phyloP scores from a whole-genome alignment of 2,329 filamentous ascomycete species.

The Blastomyces parvus region DNA sequence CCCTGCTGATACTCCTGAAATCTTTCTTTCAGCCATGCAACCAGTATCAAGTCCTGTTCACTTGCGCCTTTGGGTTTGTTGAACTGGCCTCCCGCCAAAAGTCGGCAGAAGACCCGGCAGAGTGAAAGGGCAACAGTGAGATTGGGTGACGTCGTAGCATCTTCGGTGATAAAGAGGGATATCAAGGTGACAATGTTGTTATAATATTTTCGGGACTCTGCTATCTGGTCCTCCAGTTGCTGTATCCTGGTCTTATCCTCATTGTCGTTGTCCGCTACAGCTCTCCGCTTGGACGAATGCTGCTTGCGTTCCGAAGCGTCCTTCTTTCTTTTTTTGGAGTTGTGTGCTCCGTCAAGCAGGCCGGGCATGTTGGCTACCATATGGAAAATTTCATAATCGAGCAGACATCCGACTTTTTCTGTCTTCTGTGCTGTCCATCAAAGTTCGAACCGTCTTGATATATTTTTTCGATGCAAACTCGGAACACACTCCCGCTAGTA shows the following conservation, averaged over 20 bases:
- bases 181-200: conserved; percentile 77
- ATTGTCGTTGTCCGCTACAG: conserved; percentile 38
- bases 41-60: conserved; percentile 65
- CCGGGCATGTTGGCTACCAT: conserved; percentile 23
- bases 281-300: conserved; percentile 37
- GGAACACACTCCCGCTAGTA: conserved; percentile 16
- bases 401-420: conserved; percentile 7
- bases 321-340: conserved; percentile 35
- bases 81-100: conserved; percentile 66
- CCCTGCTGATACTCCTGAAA: conserved; percentile 60
- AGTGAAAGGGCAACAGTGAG: conserved; percentile 68
- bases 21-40: conserved; percentile 67
- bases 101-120: conserved; percentile 73
- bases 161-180: conserved; percentile 45
- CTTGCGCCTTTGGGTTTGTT: conserved; percentile 54
- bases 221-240: conserved; percentile 66
- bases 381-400: background rate
- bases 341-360: conserved; percentile 16
- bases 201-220: conserved; percentile 81
- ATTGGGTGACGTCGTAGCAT: conserved; percentile 46
- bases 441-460: background rate
- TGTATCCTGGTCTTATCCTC: conserved; percentile 55
- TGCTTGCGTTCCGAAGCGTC: conserved; percentile 24
- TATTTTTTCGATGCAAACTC: conserved; percentile 2
- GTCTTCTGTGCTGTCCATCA: conserved; percentile 38